phyloP scores from a whole-genome alignment of 2,329 filamentous ascomycete species.

The Fusarium algeriense region DNA sequence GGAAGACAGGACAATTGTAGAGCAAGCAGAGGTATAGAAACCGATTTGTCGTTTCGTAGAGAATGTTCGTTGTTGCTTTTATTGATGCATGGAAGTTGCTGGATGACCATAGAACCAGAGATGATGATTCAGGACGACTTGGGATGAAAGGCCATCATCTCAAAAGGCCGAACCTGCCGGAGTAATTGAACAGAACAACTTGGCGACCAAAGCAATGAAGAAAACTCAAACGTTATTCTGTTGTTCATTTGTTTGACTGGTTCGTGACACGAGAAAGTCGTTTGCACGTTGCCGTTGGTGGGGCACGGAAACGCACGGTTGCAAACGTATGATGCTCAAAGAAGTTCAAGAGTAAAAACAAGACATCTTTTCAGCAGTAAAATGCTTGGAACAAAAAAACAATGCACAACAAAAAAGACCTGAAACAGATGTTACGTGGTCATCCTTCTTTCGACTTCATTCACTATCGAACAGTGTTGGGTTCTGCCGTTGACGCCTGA shows the following conservation, averaged over 20 bases:
- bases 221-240: too few species aligned
- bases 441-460: not conserved
- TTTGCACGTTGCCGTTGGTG: not conserved
- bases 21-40: fast-evolving
- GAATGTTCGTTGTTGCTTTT: not conserved
- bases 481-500: conserved; percentile 12
- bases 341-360: not conserved
- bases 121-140: fast-evolving
- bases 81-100: not conserved
- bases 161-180: too few species aligned
- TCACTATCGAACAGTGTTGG: not conserved
- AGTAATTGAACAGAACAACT: too few species aligned
- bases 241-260: fast-evolving
- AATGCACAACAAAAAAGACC: not conserved
- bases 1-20: not conserved
- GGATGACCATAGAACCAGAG: not conserved
- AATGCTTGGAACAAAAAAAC: not conserved
- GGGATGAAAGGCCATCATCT: fast-evolving
- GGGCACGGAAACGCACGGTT: not conserved
- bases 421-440: not conserved
- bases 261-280: not conserved
- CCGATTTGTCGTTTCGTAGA: fast-evolving
- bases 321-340: not conserved
- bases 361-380: not conserved
- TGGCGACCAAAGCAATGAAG: too few species aligned